Percentiles rank a stretch among this genome's conserved stretches.
Evolutionary conservation across 2,329 filamentous ascomycete genomes (phyloP).

Genomic region (Xylariaceae sp.): DNA sequence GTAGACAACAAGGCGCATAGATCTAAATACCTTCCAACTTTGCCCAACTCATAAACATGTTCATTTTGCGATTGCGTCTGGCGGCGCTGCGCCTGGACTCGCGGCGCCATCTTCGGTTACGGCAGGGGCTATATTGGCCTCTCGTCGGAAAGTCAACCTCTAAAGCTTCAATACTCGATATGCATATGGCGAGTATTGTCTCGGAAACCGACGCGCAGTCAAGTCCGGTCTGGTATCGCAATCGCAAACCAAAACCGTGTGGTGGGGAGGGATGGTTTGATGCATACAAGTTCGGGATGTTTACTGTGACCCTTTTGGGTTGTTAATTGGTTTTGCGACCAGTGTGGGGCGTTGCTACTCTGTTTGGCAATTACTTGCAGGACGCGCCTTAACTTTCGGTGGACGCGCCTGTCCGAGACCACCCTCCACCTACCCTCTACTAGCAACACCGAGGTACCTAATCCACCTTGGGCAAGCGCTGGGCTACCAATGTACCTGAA

Average conservation of each 20-base stretch:
- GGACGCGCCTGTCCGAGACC: conserved; percentile 29
- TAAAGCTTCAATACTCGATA: not conserved
- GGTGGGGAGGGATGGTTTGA: conserved; percentile 14
- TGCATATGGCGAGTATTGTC: too few species aligned
- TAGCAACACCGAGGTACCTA: too few species aligned
- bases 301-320: conserved; percentile 21
- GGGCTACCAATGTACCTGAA: too few species aligned
- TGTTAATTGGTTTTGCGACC: conserved; percentile 29
- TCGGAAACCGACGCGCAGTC: not conserved
- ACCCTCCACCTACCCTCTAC: not conserved
- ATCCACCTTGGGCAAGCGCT: too few species aligned
- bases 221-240: not conserved
- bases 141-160: not conserved
- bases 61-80: conserved; percentile 49
- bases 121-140: not conserved
- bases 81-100: conserved; percentile 45
- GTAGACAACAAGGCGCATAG: not conserved
- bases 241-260: not conserved
- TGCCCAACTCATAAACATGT: conserved; percentile 56
- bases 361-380: conserved; percentile 1
- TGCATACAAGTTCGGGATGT: conserved; percentile 9
- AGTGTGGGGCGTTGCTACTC: conserved; percentile 18
- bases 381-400: conserved; percentile 29
- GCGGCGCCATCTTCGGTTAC: conserved; percentile 45
- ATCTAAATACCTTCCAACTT: conserved; percentile 52